Percentiles rank a stretch among this genome's conserved stretches.
These are phyloP conservation scores for Penicillium sp. DNA, from an alignment of 2,329 filamentous ascomycete species.

Conservation along the genomic window DNA sequence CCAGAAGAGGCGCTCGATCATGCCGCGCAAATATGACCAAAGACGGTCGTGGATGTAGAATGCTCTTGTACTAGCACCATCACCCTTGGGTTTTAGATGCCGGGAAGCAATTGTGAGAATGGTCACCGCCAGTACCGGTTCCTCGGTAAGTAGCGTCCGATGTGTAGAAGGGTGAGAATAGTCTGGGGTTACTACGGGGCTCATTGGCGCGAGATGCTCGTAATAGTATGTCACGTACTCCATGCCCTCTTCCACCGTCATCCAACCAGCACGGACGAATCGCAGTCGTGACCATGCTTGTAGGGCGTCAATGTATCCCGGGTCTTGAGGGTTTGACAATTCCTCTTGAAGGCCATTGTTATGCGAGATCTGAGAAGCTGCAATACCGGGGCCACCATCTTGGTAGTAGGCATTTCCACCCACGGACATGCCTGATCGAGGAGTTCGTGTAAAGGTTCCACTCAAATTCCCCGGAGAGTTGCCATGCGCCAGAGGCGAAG, in stretches of 20 bases:
- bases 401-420: constrained; percentile 49
- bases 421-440: constrained; percentile 43
- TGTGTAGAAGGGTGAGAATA: constrained; percentile 80
- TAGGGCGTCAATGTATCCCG: constrained; percentile 59
- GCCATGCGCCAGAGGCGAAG: constrained; percentile 34
- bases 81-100: constrained; percentile 73
- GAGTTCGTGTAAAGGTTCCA: constrained; percentile 34
- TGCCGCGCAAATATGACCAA: constrained; percentile 88
- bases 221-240: constrained; percentile 96
- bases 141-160: constrained; percentile 73
- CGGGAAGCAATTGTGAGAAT: constrained; percentile 86
- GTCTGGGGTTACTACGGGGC: constrained; percentile 87
- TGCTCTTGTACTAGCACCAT: constrained; percentile 75
- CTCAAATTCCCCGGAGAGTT: constrained; percentile 34
- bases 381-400: constrained; percentile 22
- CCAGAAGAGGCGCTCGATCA: constrained; percentile 94
- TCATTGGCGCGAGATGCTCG: constrained; percentile 81
- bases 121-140: constrained; percentile 88
- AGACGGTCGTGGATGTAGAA: constrained; percentile 92
- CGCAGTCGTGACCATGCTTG: constrained; percentile 87
- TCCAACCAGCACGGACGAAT: constrained; percentile 96
- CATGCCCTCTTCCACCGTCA: constrained; percentile 88
- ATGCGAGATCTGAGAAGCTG: constrained; percentile 28
- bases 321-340: constrained; percentile 31
- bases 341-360: constrained; percentile 25